Conservation (phyloP, 768 basidiomycete genomes). For the Myochromella boudieri region DNA sequence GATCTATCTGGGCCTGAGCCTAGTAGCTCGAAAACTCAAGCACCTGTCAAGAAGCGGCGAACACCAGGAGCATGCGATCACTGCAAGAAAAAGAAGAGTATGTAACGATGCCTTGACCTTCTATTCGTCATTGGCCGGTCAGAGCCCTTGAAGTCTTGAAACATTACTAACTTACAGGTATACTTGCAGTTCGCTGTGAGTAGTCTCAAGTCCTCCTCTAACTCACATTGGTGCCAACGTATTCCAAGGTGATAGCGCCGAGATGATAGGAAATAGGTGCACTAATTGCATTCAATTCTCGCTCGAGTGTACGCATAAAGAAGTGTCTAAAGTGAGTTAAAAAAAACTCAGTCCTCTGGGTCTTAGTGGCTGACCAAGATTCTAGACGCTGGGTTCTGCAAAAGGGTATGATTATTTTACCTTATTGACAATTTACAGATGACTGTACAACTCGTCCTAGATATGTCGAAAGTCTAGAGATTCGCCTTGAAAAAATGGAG, state of each 20-base stretch:
- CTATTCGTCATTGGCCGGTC: not conserved
- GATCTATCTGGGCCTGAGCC: conserved; percentile 2
- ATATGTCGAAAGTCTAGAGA: conserved; percentile 64
- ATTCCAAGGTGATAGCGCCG: conserved; percentile 65
- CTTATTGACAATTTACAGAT: not conserved
- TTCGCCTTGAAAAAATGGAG: conserved; percentile 64
- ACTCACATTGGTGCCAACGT: conserved; percentile 45
- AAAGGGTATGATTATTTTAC: conserved; percentile 44
- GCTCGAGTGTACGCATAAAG: conserved; percentile 65
- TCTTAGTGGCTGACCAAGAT: not conserved
- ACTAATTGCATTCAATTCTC: conserved; percentile 61
- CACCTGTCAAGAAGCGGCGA: conserved; percentile 47
- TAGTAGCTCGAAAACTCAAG: no score
- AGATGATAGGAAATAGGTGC: conserved; percentile 61
- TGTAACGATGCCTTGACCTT: conserved; percentile 15
- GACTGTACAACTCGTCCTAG: conserved; percentile 20
- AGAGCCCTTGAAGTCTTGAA: not conserved
- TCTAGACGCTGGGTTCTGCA: conserved; percentile 56
- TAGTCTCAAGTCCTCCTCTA: not conserved
- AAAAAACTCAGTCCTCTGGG: not conserved
- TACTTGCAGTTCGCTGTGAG: conserved; percentile 33
- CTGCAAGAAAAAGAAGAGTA: conserved; percentile 74
- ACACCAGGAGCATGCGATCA: conserved; percentile 71
- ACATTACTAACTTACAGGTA: conserved; percentile 2
- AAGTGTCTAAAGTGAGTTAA: conserved; percentile 58